Percentiles rank a stretch among this genome's conserved stretches.
These are phyloP conservation scores for Naganishia sp. DNA, from an alignment of 1,284 basidiomycete genomes.

Conservation along the genomic window DNA sequence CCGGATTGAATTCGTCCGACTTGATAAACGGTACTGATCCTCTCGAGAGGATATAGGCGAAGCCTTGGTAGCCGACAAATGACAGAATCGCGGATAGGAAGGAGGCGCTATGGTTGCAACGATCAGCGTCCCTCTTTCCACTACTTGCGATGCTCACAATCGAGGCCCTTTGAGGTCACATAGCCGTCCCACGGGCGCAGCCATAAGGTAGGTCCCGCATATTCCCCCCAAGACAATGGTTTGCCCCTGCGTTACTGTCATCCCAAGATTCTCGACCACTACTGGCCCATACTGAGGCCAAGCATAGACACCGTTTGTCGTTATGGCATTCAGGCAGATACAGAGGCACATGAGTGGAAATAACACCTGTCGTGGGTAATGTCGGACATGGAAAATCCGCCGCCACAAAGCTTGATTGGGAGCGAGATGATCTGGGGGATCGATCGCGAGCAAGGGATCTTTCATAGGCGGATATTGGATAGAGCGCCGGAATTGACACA, in stretches of 20 bases:
- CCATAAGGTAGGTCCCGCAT: conserved; percentile 52
- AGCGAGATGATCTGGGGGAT: conserved; percentile 31
- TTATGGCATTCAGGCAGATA: conserved; percentile 45
- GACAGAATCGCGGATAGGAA: conserved; percentile 46
- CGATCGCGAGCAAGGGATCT: conserved; percentile 30
- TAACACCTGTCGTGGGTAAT: conserved; percentile 39
- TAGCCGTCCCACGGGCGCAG: conserved; percentile 50
- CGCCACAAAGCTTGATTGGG: conserved; percentile 41
- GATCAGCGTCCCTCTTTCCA: too few species aligned
- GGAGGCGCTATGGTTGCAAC: conserved; percentile 40
- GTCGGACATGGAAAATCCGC: conserved; percentile 35
- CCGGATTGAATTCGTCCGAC: conserved; percentile 16
- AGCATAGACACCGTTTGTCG: conserved; percentile 55
- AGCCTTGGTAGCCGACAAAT: conserved; percentile 48
- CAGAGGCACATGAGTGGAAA: conserved; percentile 44
- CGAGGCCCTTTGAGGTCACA: conserved; percentile 51
- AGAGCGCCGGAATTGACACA: too few species aligned
- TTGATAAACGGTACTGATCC: conserved; percentile 12
- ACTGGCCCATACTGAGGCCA: conserved; percentile 54
- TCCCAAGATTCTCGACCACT: conserved; percentile 41
- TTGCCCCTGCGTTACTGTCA: conserved; percentile 47
- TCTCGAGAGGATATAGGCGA: conserved; percentile 42
- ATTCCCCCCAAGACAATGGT: conserved; percentile 54
- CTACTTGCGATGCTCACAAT: conserved; percentile 38
- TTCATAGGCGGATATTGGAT: background rate